phyloP scores from a whole-genome alignment of 2,329 filamentous ascomycete genomes.

The Pyrenophora graminea region DNA sequence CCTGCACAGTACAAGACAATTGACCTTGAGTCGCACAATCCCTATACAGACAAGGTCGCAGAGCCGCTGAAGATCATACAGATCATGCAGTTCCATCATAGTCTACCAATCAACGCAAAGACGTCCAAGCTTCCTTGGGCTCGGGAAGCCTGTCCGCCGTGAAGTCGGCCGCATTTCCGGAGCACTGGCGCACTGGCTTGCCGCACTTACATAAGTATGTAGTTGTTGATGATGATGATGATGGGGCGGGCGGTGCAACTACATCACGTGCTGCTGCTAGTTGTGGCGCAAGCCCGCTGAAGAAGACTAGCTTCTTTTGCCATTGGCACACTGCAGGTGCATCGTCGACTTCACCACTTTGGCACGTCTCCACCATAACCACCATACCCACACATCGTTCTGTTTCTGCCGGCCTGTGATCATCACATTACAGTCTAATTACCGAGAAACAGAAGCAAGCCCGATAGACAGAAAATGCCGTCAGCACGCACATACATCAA shows the following conservation, averaged over 20 bases:
- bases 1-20: conserved; percentile 21
- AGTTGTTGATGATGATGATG: no score
- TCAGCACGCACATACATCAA: conserved; percentile 38
- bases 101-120: conserved; percentile 5
- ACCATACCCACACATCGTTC: not conserved
- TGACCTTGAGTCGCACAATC: conserved; percentile 27
- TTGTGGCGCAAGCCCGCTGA: not conserved
- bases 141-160: conserved; percentile 1
- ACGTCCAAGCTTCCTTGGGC: not conserved
- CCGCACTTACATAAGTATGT: not conserved
- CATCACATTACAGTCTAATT: not conserved
- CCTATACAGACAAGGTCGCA: conserved; percentile 30
- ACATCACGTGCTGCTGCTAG: not conserved
- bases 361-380: conserved; percentile 5
- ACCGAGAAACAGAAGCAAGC: not conserved
- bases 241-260: not conserved
- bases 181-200: not conserved
- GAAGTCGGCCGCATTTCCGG: conserved; percentile 1
- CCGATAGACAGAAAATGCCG: conserved; percentile 28
- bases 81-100: conserved; percentile 5
- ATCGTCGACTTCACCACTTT: conserved; percentile 14
- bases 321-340: not conserved
- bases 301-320: conserved; percentile 6
- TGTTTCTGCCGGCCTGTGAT: not conserved
- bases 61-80: conserved; percentile 27